Evolutionary conservation across 1,284 basidiomycete genomes (phyloP).

Genomic region (Rhodofomes roseus): DNA sequence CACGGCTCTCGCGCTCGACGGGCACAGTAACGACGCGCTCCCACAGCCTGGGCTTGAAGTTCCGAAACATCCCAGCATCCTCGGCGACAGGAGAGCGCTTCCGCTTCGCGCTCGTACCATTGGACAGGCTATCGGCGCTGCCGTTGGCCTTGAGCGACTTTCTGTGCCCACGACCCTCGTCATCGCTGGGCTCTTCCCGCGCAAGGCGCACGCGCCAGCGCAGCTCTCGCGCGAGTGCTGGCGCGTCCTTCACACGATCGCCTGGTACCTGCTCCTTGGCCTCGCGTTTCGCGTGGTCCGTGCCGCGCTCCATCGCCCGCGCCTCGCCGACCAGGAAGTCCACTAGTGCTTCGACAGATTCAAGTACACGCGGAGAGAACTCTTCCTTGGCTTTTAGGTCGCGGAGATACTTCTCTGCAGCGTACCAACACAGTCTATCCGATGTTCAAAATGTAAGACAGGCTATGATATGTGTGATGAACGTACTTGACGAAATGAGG

Average conservation of each 20-base stretch:
- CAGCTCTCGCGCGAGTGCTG: constrained; percentile 76
- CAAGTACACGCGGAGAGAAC: constrained; percentile 61
- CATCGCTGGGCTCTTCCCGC: constrained; percentile 64
- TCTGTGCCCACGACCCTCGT: constrained; percentile 45
- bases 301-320: constrained; percentile 62
- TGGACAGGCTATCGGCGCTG: constrained; percentile 21
- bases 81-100: constrained; percentile 42
- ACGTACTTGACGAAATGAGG: constrained; percentile 72
- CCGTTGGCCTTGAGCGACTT: constrained; percentile 17
- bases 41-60: constrained; percentile 68
- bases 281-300: constrained; percentile 62
- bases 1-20: constrained; percentile 36
- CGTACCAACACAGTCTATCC: constrained; percentile 84
- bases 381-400: constrained; percentile 66
- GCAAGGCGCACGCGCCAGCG: constrained; percentile 74
- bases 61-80: constrained; percentile 42
- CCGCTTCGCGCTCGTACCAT: constrained; percentile 42
- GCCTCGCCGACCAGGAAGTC: constrained; percentile 79
- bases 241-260: constrained; percentile 78
- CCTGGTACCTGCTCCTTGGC: constrained; percentile 76
- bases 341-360: constrained; percentile 69
- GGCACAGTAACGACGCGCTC: constrained; percentile 45
- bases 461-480: constrained; percentile 31
- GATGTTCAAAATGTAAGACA: constrained; percentile 6
- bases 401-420: constrained; percentile 72